phyloP scores from a whole-genome alignment of 371 early-diverging fungal species.

The Cokeromyces recurvatus region DNA sequence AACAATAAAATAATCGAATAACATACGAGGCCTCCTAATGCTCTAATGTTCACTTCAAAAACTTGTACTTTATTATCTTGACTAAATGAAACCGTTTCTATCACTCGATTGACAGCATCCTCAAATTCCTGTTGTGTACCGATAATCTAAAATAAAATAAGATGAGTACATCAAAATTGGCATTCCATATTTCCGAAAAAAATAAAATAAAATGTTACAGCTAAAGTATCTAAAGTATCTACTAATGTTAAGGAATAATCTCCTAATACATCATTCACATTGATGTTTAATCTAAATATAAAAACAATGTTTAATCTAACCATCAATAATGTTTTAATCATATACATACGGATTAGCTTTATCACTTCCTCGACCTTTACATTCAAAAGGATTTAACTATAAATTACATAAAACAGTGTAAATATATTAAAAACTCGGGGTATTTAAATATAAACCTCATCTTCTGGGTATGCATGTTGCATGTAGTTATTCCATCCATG shows the following conservation, averaged over 20 bases:
- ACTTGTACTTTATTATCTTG: constrained; percentile 87
- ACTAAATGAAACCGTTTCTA: constrained; percentile 69
- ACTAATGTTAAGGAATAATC: constrained; percentile 89
- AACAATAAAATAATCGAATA: no score
- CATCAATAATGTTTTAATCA: neutral
- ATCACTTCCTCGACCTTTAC: constrained; percentile 80
- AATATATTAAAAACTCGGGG: neutral
- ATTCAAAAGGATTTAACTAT: constrained; percentile 79
- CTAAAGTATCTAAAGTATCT: constrained; percentile 86
- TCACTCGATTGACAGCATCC: constrained; percentile 63
- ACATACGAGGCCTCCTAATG: constrained; percentile 85
- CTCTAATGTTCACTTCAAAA: constrained; percentile 92
- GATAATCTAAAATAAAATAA: constrained; percentile 46
- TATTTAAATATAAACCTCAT: constrained; percentile 81
- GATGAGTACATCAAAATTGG: neutral
- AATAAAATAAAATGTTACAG: constrained; percentile 35
- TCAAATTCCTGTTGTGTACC: constrained; percentile 70
- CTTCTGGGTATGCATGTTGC: constrained; percentile 81
- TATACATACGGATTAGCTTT: constrained; percentile 52
- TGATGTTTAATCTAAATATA: constrained; percentile 44
- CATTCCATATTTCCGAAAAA: no score
- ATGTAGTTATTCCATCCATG: constrained; percentile 87
- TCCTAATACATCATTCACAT: constrained; percentile 89
- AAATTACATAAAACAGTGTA: neutral
- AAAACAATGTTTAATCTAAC: neutral